Base-by-base conservation (phyloP, 1,284 basidiomycete species). In the Pterulicium gracile region DNA sequence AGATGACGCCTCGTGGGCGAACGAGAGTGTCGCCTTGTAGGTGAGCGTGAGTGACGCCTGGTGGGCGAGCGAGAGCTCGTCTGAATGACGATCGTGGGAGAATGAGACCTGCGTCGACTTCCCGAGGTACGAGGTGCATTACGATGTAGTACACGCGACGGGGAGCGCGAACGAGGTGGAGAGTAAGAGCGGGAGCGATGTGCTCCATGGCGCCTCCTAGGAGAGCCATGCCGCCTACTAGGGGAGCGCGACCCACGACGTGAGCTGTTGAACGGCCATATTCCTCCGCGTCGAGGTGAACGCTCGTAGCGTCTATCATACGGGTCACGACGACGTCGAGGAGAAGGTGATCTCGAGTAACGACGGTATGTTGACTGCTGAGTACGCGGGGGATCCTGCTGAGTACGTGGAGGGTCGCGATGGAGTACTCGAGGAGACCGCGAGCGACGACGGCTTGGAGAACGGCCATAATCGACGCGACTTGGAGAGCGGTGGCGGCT, bases 121-220 rank as follows among this genome's bases (percentile, higher is more conserved):
- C n/a, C n/a, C n/a, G n/a, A n/a, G n/a, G n/a, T n/a, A n/a, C n/a
- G n/a, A n/a, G n/a, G n/a, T n/a, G n/a, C n/a, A n/a, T n/a, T n/a
- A n/a, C n/a, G n/a, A n/a, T n/a, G n/a, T n/a, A n/a, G n/a, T n/a
- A n/a, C n/a, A n/a, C n/a, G n/a, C n/a, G n/a, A n/a, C n/a, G n/a
- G n/a, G n/a, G n/a, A n/a, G n/a, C n/a, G n/a, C n/a, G n/a, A n/a
- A n/a, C n/a, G n/a, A n/a, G n/a, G n/a, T n/a, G 45, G 17, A 15
- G 13, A 47, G 1, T 3, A 42, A 22, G 47, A 47, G 35, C 20
- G 10, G 14, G 19, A 46, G 17, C 44, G 5, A 53, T 51, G 19
- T n/a, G n/a, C n/a, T n/a, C n/a, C n/a, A 19, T 24, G 32, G 13
- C 20, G 36, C 47, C 4, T 51, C 63, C 59, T 49, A 43, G 51